Base-by-base conservation (phyloP, 441 rosid genomes). In the Adansonia rubrostipa region DNA sequence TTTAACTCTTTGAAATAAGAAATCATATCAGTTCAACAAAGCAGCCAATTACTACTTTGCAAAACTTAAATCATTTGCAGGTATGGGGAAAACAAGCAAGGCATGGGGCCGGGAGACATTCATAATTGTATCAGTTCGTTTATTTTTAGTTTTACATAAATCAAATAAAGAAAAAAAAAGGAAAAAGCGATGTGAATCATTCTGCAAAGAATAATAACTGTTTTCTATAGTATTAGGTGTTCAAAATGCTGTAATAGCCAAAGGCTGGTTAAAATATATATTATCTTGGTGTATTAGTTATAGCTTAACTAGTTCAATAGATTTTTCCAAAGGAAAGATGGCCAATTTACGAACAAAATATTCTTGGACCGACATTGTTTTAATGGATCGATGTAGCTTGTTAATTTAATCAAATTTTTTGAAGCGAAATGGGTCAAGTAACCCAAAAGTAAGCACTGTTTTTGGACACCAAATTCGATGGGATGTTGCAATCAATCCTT, bases 391-490 rank as follows among this genome's bases (percentile, higher is more conserved):
- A 33, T 33, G 36, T 66, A n/a, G 10, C n/a, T 69, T 69, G 33
- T 68, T 45, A 17, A 4, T 28, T 71, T 71, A 24, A 71, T 24
- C 60, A 71, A 71, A n/a, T 14, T 6, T 1, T 65, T 65, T 33
- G 6, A 0, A 24, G 5, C 1, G n/a, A 11, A 62, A 33, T 1
- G 44, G 67, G 67, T 62, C 67, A 62, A 28, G 44, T 62, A 62
- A 28, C 10, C 24, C 24, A 4, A 11, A 11, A 60, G 22, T 9
- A 0, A 57, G 9, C 6, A 0, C 0, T 67, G 14, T 28, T 40
- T 40, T 70, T 54, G 72, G 60, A 64, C 42, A 11, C 15, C 74
- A 36, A 17, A 61, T 58, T 56, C 65, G 57, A 50, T 44, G 20
- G 50, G 63, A 60, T n/a, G 75, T 48, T 58, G 19, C 71, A 33